Percentiles rank a stretch among this genome's conserved stretches.
phyloP scores from a whole-genome alignment of 805 yeast species.

The Kodamaea restingae region DNA sequence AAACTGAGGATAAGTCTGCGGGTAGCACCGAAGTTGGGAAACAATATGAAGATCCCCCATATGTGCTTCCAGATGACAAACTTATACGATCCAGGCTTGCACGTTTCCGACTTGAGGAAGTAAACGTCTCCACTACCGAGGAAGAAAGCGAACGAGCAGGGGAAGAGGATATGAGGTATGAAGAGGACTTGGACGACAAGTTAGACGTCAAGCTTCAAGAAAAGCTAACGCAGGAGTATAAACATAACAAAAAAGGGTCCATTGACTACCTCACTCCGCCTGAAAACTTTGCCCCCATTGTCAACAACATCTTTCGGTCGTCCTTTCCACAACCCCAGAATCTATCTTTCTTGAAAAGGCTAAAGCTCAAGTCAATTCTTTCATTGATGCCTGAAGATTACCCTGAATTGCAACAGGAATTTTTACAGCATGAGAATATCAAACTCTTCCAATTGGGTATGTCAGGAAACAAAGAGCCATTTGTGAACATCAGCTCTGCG shows the following conservation, averaged over 20 bases:
- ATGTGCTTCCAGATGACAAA: conserved; percentile 13
- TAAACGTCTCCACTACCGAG: conserved; percentile 21
- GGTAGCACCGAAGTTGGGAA: background rate
- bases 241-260: conserved; percentile 4
- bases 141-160: conserved; percentile 22
- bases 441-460: conserved; percentile 81
- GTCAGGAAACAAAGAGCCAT: conserved; percentile 94
- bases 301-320: conserved; percentile 69
- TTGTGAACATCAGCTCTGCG: conserved; percentile 66
- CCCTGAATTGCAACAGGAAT: conserved; percentile 70
- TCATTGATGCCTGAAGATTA: conserved; percentile 90
- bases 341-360: conserved; percentile 59
- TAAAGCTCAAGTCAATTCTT: conserved; percentile 68
- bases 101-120: conserved; percentile 23
- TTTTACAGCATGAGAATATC: conserved; percentile 58
- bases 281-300: conserved; percentile 86
- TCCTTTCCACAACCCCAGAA: conserved; percentile 88
- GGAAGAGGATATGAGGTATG: conserved; percentile 19
- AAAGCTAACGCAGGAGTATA: conserved; percentile 17
- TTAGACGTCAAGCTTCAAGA: conserved; percentile 26
- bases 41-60: conserved; percentile 5
- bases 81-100: conserved; percentile 33
- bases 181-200: conserved; percentile 41
- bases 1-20: background rate
- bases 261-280: conserved; percentile 55